phyloP scores from a whole-genome alignment of 345 rosid species.

The Rhizophora mangle region DNA sequence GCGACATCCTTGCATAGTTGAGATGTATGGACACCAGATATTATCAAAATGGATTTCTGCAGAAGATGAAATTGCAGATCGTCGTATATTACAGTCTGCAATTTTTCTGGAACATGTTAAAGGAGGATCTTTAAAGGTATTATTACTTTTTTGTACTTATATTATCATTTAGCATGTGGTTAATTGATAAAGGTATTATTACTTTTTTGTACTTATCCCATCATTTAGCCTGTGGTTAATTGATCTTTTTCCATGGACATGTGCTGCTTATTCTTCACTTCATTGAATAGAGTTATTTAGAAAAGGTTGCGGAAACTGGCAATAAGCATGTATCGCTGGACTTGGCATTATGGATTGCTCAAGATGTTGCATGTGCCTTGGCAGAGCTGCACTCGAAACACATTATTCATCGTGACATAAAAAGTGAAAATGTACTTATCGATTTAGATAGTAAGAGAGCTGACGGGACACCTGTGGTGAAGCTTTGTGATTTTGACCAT shows the following conservation, averaged over 20 bases:
- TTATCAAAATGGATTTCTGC: slow-evolving; percentile 64
- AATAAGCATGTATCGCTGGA: slow-evolving; percentile 60
- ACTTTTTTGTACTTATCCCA: background rate
- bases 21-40: slow-evolving; percentile 84
- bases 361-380: slow-evolving; percentile 74
- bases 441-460: slow-evolving; percentile 56
- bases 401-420: slow-evolving; percentile 90
- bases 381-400: slow-evolving; percentile 78
- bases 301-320: slow-evolving; percentile 61
- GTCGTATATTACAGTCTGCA: slow-evolving; percentile 59
- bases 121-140: slow-evolving; percentile 88
- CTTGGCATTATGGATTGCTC: slow-evolving; percentile 64
- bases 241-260: slow-evolving; percentile 2
- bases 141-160: background rate
- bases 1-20: slow-evolving; percentile 79
- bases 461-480: slow-evolving; percentile 61
- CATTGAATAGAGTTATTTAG: slow-evolving; percentile 57
- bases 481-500: slow-evolving; percentile 94
- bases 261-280: slow-evolving; percentile 3
- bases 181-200: slow-evolving; percentile 43
- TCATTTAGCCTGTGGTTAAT: background rate
- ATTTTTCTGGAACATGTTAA: slow-evolving; percentile 75
- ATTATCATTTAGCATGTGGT: background rate
- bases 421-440: slow-evolving; percentile 88
- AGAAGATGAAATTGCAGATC: slow-evolving; percentile 51